Evolutionary conservation across 2,329 filamentous ascomycete genomes (phyloP).

Genomic region (Tympanopsis confertula): DNA sequence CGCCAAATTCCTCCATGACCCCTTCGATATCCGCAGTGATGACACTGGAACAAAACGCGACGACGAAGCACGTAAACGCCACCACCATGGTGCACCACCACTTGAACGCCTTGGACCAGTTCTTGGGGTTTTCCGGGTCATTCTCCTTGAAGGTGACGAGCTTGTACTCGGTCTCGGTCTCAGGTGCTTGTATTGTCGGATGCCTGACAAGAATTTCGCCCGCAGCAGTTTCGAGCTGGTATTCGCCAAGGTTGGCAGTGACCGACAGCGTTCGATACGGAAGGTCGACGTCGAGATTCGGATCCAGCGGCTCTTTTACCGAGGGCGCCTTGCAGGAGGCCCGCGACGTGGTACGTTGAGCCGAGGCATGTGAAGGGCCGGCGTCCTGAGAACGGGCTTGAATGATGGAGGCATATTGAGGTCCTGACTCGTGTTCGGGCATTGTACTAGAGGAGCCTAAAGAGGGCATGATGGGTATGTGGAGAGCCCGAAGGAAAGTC

Average conservation of each 20-base stretch:
- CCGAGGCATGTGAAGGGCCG: no score
- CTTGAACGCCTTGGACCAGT: neutral
- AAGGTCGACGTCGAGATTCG: conserved; percentile 39
- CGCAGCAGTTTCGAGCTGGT: conserved; percentile 44
- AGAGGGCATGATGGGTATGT: no score
- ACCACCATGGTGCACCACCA: neutral
- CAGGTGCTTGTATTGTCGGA: conserved; percentile 13
- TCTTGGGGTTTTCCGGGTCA: conserved; percentile 39
- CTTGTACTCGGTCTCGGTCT: conserved; percentile 23
- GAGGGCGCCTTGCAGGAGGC: conserved; percentile 2
- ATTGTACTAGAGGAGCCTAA: no score
- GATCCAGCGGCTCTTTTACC: conserved; percentile 24
- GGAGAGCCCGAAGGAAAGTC: no score
- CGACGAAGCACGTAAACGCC: neutral
- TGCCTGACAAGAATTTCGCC: conserved; percentile 45
- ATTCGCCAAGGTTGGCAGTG: conserved; percentile 54
- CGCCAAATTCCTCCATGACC: neutral
- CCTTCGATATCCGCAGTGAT: neutral
- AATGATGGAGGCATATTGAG: no score
- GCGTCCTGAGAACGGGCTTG: no score
- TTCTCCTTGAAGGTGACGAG: conserved; percentile 56
- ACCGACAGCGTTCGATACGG: conserved; percentile 53
- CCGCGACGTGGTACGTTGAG: no score
- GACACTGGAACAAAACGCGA: neutral
- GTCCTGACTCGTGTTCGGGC: no score